Evolutionary conservation across 805 yeast species (phyloP).

Genomic region (Kodamaea nitidulidarum): DNA sequence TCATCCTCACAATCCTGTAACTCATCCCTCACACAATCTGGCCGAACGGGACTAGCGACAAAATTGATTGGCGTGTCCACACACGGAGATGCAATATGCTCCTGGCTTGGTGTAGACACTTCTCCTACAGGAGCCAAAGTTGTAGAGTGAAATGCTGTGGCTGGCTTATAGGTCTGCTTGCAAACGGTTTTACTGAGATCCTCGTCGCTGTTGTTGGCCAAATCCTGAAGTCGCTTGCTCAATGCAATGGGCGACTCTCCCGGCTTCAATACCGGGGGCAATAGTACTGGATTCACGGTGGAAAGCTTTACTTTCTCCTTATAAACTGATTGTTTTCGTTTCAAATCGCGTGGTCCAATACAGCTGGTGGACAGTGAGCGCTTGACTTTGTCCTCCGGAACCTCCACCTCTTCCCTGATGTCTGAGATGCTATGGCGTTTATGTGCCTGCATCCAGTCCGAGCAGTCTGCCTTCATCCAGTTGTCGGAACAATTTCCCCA

Average conservation of each 20-base stretch:
- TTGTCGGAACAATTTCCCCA: neutral
- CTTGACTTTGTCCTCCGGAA: constrained; percentile 12
- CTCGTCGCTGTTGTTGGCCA: constrained; percentile 6
- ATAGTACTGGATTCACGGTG: constrained; percentile 27
- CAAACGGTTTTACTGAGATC: neutral
- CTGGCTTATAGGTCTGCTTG: neutral
- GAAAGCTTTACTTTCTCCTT: constrained; percentile 27
- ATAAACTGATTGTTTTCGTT: constrained; percentile 12
- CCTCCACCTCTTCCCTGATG: neutral
- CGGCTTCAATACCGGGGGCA: constrained; percentile 32
- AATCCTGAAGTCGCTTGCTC: constrained; percentile 15
- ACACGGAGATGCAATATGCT: constrained; percentile 6
- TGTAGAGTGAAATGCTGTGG: neutral
- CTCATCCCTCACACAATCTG: too few species aligned
- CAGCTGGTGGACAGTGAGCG: constrained; percentile 26
- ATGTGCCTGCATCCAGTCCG: neutral
- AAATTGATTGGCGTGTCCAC: neutral
- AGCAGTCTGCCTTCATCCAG: neutral
- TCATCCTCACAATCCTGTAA: too few species aligned
- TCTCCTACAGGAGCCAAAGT: constrained; percentile 13
- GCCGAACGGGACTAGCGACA: neutral
- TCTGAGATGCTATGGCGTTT: constrained; percentile 8
- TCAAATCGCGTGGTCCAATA: constrained; percentile 14
- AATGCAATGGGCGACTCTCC: constrained; percentile 32
- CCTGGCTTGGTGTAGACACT: constrained; percentile 3